These are phyloP conservation scores for Arctium lappa DNA, from an alignment of 129 eudicot species.

Conservation along the genomic window DNA sequence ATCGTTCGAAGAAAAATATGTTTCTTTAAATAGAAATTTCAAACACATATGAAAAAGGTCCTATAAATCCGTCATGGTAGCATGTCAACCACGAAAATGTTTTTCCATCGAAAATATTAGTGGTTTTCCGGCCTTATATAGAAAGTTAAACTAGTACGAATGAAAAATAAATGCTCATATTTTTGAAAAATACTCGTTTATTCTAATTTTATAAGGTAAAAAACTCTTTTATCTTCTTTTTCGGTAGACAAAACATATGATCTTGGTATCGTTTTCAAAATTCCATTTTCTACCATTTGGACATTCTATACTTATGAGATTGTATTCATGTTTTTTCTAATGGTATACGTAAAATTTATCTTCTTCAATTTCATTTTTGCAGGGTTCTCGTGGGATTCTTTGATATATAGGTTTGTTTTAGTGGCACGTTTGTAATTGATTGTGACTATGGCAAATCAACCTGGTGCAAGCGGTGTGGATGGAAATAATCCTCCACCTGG, in stretches of 20 bases:
- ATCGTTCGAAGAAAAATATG: not conserved
- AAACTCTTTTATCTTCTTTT: not conserved
- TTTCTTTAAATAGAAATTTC: not conserved
- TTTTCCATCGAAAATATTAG: not conserved
- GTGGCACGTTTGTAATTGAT: not conserved
- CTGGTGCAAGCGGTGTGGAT: not conserved
- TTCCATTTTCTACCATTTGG: not conserved
- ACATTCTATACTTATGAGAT: not conserved
- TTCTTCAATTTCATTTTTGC: not conserved
- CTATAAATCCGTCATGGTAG: conserved; percentile 18
- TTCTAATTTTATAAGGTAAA: conserved; percentile 3
- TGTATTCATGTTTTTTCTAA: not conserved
- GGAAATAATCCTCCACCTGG: conserved; percentile 5
- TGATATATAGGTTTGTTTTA: not conserved
- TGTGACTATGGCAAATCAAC: conserved; percentile 31
- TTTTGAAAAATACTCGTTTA: not conserved
- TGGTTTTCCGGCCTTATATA: not conserved
- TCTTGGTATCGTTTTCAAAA: not conserved
- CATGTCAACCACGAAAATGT: conserved; percentile 17
- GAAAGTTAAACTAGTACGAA: not conserved
- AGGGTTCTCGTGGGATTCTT: not conserved
- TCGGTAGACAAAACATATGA: not conserved
- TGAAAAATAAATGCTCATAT: not conserved
- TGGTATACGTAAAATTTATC: not conserved
- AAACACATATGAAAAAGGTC: conserved; percentile 7